A percentile compares a stretch with the other conserved stretches of the same genome.
These are phyloP conservation scores for Entomortierella chlamydospora DNA, from an alignment of 192 early-diverging fungal genomes.

Conservation along the genomic window DNA sequence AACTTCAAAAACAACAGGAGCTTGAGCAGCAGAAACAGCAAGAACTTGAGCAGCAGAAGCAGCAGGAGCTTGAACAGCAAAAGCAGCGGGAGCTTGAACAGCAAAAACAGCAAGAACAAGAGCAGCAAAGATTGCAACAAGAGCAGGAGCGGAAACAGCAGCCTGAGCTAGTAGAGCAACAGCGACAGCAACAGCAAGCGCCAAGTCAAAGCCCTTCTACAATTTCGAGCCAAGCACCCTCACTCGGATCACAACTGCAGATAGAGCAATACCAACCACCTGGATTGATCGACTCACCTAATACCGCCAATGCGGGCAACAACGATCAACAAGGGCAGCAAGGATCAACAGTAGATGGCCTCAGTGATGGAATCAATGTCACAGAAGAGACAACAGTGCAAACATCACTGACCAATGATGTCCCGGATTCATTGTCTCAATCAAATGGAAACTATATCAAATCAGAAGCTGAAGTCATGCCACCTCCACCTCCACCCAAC, in stretches of 20 bases:
- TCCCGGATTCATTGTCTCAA: background rate
- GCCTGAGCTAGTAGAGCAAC: background rate
- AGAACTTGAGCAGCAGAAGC: conserved; percentile 5
- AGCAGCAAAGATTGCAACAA: no score
- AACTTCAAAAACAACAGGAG: background rate
- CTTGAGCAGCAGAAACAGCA: conserved; percentile 7
- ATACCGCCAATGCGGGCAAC: no score
- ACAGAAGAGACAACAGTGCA: no score
- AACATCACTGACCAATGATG: no score
- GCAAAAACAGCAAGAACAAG: conserved; percentile 1
- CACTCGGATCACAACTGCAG: no score
- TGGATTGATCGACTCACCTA: no score
- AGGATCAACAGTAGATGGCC: no score
- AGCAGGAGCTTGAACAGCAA: conserved; percentile 1
- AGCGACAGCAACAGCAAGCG: background rate
- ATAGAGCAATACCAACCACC: no score
- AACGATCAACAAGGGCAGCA: no score
- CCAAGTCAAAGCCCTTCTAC: background rate
- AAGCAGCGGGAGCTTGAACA: background rate
- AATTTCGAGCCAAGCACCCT: no score
- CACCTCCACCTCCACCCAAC: conserved; percentile 4
- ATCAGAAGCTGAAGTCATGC: background rate
- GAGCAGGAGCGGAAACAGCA: background rate
- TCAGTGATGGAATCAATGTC: no score
- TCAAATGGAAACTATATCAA: background rate